Evolutionary conservation across 1,284 basidiomycete genomes (phyloP).

Genomic region (Ceratobasidium sp.): DNA sequence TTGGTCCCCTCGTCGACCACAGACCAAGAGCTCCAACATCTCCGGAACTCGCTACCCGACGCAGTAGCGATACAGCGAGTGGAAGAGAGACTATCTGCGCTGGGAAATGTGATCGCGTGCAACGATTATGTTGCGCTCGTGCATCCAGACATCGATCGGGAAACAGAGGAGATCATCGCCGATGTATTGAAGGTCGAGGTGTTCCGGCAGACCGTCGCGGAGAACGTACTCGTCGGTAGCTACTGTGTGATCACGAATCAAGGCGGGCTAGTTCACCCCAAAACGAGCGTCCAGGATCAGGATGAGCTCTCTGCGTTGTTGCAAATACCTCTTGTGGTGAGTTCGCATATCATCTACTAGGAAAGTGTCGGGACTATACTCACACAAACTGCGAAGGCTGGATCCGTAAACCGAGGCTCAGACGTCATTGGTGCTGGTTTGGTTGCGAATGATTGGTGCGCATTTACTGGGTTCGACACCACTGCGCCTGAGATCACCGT

Average conservation of each 20-base stretch:
- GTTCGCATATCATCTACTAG: conserved; percentile 56
- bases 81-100: conserved; percentile 95
- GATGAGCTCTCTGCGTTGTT: conserved; percentile 96
- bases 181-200: conserved; percentile 99
- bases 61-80: conserved; percentile 93
- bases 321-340: conserved; percentile 93
- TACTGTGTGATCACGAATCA: conserved; percentile 97
- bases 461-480: conserved; percentile 96
- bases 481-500: conserved; percentile 99
- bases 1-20: conserved; percentile 96
- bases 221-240: conserved; percentile 96
- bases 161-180: conserved; percentile 99
- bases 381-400: conserved; percentile 70
- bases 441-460: conserved; percentile 99
- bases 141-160: conserved; percentile 97
- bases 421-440: conserved; percentile 98
- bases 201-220: conserved; percentile 96
- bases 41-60: conserved; percentile 96
- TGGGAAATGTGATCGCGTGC: conserved; percentile 98
- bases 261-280: conserved; percentile 97
- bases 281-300: conserved; percentile 96
- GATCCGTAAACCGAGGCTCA: conserved; percentile 98
- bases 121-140: conserved; percentile 98
- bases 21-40: conserved; percentile 98
- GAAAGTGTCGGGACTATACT: neutral